A percentile compares a stretch with the other conserved stretches of the same genome.
phyloP scores from a whole-genome alignment of 208 protist species.

The Willaertia magna region DNA sequence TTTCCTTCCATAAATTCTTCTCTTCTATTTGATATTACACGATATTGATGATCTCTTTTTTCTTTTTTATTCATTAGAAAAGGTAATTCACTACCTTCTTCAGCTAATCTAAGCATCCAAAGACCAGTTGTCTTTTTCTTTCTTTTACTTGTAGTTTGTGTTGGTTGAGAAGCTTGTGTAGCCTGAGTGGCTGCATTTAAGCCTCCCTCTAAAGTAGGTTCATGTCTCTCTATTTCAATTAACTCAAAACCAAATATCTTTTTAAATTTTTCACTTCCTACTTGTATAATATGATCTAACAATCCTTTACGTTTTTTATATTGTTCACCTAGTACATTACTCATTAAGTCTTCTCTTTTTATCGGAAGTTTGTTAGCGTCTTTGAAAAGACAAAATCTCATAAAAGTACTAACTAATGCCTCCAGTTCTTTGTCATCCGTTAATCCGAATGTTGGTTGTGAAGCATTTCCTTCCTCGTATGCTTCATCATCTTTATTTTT shows the following conservation, averaged over 20 bases:
- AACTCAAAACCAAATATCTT: constrained; percentile 1
- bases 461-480: not conserved
- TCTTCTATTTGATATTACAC: not conserved
- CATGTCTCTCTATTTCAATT: not conserved
- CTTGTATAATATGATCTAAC: not conserved
- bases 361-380: not conserved
- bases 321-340: not conserved
- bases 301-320: not conserved
- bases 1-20: not conserved
- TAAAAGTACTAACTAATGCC: not conserved
- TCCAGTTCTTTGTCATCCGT: not conserved
- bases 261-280: not conserved
- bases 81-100: not conserved
- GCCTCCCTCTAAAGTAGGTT: not conserved
- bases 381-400: not conserved
- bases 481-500: not conserved
- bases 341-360: not conserved
- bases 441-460: not conserved
- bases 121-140: not conserved
- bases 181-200: not conserved
- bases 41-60: not conserved
- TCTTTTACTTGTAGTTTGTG: not conserved
- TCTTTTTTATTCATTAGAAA: not conserved
- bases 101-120: not conserved
- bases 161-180: not conserved